These are phyloP conservation scores for Larix kaempferi DNA, from an alignment of 75 land plant species.

Conservation along the genomic window DNA sequence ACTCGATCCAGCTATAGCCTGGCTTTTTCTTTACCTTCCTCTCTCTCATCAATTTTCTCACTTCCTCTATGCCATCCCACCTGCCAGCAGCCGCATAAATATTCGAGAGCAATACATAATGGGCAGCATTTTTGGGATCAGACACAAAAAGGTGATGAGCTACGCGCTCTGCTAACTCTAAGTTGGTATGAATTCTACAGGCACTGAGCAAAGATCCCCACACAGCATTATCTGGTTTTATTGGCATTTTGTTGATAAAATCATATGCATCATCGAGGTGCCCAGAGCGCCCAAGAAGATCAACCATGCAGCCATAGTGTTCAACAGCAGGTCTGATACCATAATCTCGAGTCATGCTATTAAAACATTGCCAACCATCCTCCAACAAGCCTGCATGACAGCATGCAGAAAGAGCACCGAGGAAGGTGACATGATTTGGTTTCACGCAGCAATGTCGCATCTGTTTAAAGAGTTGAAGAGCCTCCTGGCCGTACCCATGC, in stretches of 20 bases:
- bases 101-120: constrained; percentile 2
- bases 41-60: constrained; percentile 4
- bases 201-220: constrained; percentile 15
- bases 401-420: constrained; percentile 17
- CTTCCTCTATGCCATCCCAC: not conserved
- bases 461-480: constrained; percentile 5
- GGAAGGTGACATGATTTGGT: constrained; percentile 14
- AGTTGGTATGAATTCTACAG: constrained; percentile 2
- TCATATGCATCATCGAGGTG: constrained; percentile 11
- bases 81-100: constrained; percentile 4
- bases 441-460: constrained; percentile 10
- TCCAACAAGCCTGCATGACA: constrained; percentile 6
- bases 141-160: not conserved
- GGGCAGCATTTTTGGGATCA: not conserved
- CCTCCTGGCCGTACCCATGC: constrained; percentile 4
- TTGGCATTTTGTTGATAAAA: constrained; percentile 6
- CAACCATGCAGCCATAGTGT: constrained; percentile 16
- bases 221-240: constrained; percentile 2
- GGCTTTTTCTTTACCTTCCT: not conserved
- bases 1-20: constrained; percentile 7
- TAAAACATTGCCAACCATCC: constrained; percentile 6
- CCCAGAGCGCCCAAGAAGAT: constrained; percentile 21
- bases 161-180: constrained; percentile 1
- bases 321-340: constrained; percentile 1
- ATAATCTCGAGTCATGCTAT: not conserved